phyloP scores from a whole-genome alignment of 805 yeast genomes.

The Yarrowia deformans region DNA sequence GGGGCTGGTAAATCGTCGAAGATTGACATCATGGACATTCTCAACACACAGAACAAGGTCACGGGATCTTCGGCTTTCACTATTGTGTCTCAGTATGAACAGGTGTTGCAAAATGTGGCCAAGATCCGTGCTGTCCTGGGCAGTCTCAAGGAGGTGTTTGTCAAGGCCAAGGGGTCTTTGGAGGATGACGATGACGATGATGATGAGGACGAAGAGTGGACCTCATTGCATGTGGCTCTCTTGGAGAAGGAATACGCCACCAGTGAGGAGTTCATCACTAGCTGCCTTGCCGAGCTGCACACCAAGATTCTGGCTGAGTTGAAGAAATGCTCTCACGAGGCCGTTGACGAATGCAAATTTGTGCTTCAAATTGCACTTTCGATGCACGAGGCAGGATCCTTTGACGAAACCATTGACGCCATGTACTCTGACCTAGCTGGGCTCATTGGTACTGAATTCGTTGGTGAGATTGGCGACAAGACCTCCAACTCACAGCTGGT shows the following conservation, averaged over 20 bases:
- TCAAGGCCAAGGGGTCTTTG: not conserved
- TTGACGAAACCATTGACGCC: not conserved
- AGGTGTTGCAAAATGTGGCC: slow-evolving; percentile 17
- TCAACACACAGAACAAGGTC: slow-evolving; percentile 20
- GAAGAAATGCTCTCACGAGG: not conserved
- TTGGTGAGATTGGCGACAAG: not conserved
- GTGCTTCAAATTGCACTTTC: slow-evolving; percentile 26
- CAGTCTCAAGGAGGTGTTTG: slow-evolving; percentile 23
- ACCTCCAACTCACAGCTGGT: slow-evolving; percentile 14
- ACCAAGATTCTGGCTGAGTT: slow-evolving; percentile 7
- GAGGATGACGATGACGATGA: slow-evolving; percentile 24
- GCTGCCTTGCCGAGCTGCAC: slow-evolving; percentile 12
- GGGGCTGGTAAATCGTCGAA: slow-evolving; percentile 22
- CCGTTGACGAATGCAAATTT: slow-evolving; percentile 30
- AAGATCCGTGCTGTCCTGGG: not conserved
- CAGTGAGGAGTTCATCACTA: slow-evolving; percentile 19
- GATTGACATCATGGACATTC: slow-evolving; percentile 13
- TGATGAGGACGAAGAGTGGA: slow-evolving; percentile 30
- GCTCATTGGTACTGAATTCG: slow-evolving; percentile 5
- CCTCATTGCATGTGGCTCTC: slow-evolving; percentile 4
- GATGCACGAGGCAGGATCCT: slow-evolving; percentile 1
- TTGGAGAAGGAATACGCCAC: slow-evolving; percentile 24
- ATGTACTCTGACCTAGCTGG: slow-evolving; percentile 17
- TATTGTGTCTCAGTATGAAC: slow-evolving; percentile 22
- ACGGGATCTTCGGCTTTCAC: slow-evolving; percentile 6